These are phyloP conservation scores for Pleurotus platypus DNA, from an alignment of 768 basidiomycete genomes.

Conservation along the genomic window DNA sequence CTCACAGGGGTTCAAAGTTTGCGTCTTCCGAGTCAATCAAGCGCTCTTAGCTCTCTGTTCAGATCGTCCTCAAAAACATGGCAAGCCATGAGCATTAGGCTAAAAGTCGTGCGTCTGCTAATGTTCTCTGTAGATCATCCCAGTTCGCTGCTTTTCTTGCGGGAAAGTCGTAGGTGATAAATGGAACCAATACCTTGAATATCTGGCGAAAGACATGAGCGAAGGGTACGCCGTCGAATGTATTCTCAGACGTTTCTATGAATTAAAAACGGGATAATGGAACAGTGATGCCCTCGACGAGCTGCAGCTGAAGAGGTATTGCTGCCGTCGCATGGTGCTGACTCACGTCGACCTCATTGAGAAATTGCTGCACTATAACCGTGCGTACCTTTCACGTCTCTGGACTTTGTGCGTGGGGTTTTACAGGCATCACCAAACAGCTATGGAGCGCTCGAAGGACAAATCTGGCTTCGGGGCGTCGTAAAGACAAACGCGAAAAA, in stretches of 20 bases:
- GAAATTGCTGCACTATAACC: slow-evolving; percentile 94
- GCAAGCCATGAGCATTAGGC: too few species aligned
- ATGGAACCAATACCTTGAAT: slow-evolving; percentile 84
- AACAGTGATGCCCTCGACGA: slow-evolving; percentile 85
- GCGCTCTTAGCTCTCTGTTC: too few species aligned
- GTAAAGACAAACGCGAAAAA: not conserved
- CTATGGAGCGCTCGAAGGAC: slow-evolving; percentile 49
- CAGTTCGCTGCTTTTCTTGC: slow-evolving; percentile 95
- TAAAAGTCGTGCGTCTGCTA: too few species aligned
- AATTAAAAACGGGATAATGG: too few species aligned
- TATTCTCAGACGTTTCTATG: too few species aligned
- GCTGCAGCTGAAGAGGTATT: slow-evolving; percentile 88
- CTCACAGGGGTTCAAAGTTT: too few species aligned
- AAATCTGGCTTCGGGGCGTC: slow-evolving; percentile 20
- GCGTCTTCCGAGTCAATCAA: too few species aligned
- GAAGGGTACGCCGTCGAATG: slow-evolving; percentile 68
- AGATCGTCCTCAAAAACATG: too few species aligned
- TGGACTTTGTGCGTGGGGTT: not conserved
- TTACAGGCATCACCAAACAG: slow-evolving; percentile 17
- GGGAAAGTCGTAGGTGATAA: slow-evolving; percentile 98
- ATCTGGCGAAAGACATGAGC: slow-evolving; percentile 74
- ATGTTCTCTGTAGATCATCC: slow-evolving; percentile 69
- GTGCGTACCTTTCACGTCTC: slow-evolving; percentile 40
- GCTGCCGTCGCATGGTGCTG: slow-evolving; percentile 94
- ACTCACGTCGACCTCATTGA: slow-evolving; percentile 98